Conservation (phyloP, 305 asterid genomes). For the Nicotiana rustica region DNA sequence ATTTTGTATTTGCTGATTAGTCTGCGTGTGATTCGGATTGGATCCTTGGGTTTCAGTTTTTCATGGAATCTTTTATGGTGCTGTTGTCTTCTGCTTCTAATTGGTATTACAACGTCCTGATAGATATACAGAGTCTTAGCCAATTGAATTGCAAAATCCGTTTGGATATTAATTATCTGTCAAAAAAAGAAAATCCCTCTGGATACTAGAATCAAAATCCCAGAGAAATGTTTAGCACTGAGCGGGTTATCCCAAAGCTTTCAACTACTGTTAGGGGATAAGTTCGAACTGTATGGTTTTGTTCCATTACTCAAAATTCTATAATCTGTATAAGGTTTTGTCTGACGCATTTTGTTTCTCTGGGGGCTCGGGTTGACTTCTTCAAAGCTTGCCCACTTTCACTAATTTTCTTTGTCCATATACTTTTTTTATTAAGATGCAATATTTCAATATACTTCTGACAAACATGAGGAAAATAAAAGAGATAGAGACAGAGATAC, state of each 20-base stretch:
- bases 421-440: not conserved
- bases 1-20: slow-evolving; percentile 18
- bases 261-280: not conserved
- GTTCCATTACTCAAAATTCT: not conserved
- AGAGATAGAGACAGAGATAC: not conserved
- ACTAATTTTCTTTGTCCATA: not conserved
- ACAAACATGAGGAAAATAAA: not conserved
- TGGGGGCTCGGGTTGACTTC: not conserved
- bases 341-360: not conserved
- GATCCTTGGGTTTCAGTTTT: slow-evolving; percentile 7
- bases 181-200: not conserved
- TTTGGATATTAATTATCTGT: not conserved
- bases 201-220: no score
- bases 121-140: not conserved
- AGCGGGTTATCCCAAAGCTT: not conserved
- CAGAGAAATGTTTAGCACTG: not conserved
- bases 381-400: not conserved
- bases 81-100: not conserved
- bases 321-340: not conserved
- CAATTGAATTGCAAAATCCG: not conserved
- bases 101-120: not conserved
- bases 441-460: not conserved
- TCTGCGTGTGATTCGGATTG: not conserved
- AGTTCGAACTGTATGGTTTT: not conserved
- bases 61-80: not conserved